These are phyloP conservation scores for Xenosphaeropsis pyriputrescens DNA, from an alignment of 2,329 filamentous ascomycete species.

Conservation along the genomic window DNA sequence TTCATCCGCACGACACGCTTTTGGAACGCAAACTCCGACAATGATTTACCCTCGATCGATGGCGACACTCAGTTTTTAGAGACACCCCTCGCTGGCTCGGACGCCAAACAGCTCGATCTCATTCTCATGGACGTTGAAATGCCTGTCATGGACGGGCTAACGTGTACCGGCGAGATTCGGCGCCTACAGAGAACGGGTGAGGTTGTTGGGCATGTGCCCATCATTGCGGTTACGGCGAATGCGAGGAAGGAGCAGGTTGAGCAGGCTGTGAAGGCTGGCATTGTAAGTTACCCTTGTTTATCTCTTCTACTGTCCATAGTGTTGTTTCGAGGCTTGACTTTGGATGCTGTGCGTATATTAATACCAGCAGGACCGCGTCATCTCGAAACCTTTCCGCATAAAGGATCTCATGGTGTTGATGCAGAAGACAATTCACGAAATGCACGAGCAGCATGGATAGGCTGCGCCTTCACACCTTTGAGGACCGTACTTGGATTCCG, in stretches of 20 bases:
- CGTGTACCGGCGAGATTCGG: slow-evolving; percentile 54
- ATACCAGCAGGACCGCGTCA: slow-evolving; percentile 62
- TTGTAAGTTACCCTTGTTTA: slow-evolving; percentile 32
- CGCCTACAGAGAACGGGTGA: slow-evolving; percentile 43
- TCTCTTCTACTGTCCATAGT: not conserved
- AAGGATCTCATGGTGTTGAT: slow-evolving; percentile 52
- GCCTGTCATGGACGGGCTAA: slow-evolving; percentile 70
- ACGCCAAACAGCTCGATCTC: slow-evolving; percentile 41
- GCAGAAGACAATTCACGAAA: slow-evolving; percentile 14
- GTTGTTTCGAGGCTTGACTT: not conserved
- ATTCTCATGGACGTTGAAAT: slow-evolving; percentile 73
- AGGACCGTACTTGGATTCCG: no score
- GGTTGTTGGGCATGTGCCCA: slow-evolving; percentile 50
- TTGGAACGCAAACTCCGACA: slow-evolving; percentile 25
- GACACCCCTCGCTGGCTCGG: no score
- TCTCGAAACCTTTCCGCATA: slow-evolving; percentile 64
- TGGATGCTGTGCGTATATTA: no score
- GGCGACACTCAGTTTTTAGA: no score
- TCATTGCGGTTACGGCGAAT: slow-evolving; percentile 66
- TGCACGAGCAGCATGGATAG: not conserved
- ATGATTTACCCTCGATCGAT: no score
- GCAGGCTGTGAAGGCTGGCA: slow-evolving; percentile 53
- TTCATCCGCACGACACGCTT: slow-evolving; percentile 38
- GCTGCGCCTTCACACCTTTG: no score
- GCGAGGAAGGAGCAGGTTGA: slow-evolving; percentile 58